Conservation (phyloP, 2,329 filamentous ascomycete species). For the Fusarium zealandicum region DNA sequence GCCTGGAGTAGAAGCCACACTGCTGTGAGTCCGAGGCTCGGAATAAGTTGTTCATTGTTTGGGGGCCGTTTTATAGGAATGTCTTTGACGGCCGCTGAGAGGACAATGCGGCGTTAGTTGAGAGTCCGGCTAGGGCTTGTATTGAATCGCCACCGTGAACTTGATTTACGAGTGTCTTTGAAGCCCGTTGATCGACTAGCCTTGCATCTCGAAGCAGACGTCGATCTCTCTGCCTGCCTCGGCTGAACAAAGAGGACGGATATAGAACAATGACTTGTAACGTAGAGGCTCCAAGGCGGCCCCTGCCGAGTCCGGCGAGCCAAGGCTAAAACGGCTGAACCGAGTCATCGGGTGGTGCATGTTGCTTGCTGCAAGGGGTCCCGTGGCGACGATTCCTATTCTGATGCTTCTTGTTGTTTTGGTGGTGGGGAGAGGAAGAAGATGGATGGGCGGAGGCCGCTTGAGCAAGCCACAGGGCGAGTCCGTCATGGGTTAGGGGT, state of each 20-base stretch:
- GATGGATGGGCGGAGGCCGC: conserved; percentile 17
- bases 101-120: not conserved
- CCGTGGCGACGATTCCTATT: conserved; percentile 30
- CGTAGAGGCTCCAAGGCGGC: not conserved
- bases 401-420: conserved; percentile 3
- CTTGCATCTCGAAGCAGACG: too few relatives aligned
- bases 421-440: conserved; percentile 22
- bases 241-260: not conserved
- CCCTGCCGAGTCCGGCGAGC: not conserved
- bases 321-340: conserved; percentile 1
- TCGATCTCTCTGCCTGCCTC: not conserved
- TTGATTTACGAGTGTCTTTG: too few relatives aligned
- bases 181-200: too few relatives aligned
- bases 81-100: not conserved
- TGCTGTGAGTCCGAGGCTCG: not conserved
- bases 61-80: not conserved
- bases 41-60: not conserved
- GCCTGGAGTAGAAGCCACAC: conserved; percentile 5
- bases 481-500: conserved; percentile 14
- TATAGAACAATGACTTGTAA: not conserved
- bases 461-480: conserved; percentile 18
- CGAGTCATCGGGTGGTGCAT: conserved; percentile 15
- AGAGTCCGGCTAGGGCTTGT: not conserved
- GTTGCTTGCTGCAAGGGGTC: conserved; percentile 31
- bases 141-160: not conserved